Percentiles rank a stretch among this genome's conserved stretches.
These are phyloP conservation scores for Salix suchowensis DNA, from an alignment of 345 rosid species.

Conservation along the genomic window DNA sequence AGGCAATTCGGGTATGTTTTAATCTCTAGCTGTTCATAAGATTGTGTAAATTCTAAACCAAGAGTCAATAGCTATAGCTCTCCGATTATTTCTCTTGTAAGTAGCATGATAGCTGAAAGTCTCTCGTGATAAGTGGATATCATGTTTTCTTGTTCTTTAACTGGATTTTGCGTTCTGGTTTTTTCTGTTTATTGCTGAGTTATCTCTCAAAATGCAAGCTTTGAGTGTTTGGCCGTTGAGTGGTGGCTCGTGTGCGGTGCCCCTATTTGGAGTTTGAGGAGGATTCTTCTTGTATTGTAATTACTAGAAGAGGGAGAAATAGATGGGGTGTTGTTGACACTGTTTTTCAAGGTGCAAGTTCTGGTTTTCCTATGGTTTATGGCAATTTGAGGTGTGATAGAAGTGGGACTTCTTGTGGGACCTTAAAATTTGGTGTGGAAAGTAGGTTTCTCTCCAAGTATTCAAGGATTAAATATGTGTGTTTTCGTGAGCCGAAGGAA, in stretches of 20 bases:
- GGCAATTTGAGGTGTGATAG: slow-evolving; percentile 20
- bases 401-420: slow-evolving; percentile 17
- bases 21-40: neutral
- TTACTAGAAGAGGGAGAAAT: slow-evolving; percentile 24
- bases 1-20: slow-evolving; percentile 6
- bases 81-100: neutral
- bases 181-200: slow-evolving; percentile 12
- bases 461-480: slow-evolving; percentile 24
- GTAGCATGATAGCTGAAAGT: neutral
- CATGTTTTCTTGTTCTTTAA: slow-evolving; percentile 15
- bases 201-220: slow-evolving; percentile 57
- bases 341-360: slow-evolving; percentile 23
- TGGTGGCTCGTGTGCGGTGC: slow-evolving; percentile 41
- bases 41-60: neutral
- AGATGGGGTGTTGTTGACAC: slow-evolving; percentile 21
- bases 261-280: slow-evolving; percentile 46
- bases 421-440: slow-evolving; percentile 23
- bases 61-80: neutral
- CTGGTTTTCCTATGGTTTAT: slow-evolving; percentile 33
- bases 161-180: slow-evolving; percentile 24
- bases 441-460: slow-evolving; percentile 21
- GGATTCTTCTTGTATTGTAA: slow-evolving; percentile 31
- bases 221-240: slow-evolving; percentile 45
- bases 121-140: slow-evolving; percentile 9
- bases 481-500: slow-evolving; percentile 32